Base-by-base conservation (phyloP, 75 land plant genomes). In the Isoetes taiwanensis region DNA sequence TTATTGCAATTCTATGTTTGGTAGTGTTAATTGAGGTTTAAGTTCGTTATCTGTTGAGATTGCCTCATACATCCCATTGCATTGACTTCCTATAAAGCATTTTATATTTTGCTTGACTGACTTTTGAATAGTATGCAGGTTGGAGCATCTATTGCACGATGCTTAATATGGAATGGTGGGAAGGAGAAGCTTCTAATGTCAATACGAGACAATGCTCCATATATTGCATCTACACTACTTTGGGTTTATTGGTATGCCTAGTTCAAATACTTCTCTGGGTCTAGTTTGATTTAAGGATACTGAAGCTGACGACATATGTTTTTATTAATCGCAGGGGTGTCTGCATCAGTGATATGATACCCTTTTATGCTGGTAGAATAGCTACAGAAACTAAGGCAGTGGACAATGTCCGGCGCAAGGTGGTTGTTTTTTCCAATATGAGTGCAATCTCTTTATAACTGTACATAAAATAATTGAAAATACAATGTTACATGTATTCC, bases 321-420 rank as follows among this genome's bases (percentile, higher is more conserved):
- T 31, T 12, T 32, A 38, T 61, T 25, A 11, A 16, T 37, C 37
- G 10, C 74, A 86, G 91, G 82, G 91, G 91, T 46, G 91, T 86
- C 35, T 86, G 91, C 63, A 82, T 86, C 9, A 86, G 91, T 67
- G 91, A 86, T 57, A 72, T 86, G 91, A 67, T 86, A 35, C 91
- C 91, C 55, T 86, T 79, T 65, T 86, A 77, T 59, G 58, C 84
- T 24, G 91, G 91, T 12, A 70, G 67, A 70, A 37, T 74, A 33
- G 76, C 84, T 42, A 67, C 71, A 11, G 56, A 67, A 56, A 56
- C 80, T 37, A 72, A 71, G 32, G 77, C 86, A 30, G 81, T 80
- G 24, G 67, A 72, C 35, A 70, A 67, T 56, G 60, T 86, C 23
- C 67, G 52, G 58, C 52, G 71, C 25, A 82, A 79, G 80, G 91